Base-by-base conservation (phyloP, 2,329 filamentous ascomycete genomes). In the Penicillium sp. region DNA sequence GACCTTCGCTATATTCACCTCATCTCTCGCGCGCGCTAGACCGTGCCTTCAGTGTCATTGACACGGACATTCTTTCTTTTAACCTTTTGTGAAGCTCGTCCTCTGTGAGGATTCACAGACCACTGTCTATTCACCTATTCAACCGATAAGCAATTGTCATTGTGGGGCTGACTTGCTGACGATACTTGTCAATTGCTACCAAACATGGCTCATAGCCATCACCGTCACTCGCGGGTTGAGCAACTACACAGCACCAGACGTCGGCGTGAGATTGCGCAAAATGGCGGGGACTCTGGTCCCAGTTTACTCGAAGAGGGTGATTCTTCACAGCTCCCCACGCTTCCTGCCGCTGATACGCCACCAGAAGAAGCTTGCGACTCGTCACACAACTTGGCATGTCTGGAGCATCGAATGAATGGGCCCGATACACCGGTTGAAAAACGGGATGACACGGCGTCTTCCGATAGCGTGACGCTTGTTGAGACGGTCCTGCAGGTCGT, bases 141-240 rank as follows among this genome's bases (percentile, higher is more conserved):
- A 38, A 41, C n/a, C 4, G 38, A 48, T 46, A 32, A 18, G 14
- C 16, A 38, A 36, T 41, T 38, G 29, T 21, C 14, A n/a, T 10
- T 47, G 16, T 18, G 38, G 48, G 29, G 13, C 38, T 21, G 39
- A 11, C 24, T 43, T 14, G 10, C 21, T 7, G 11, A 42, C 21
- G 22, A 42, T 31, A 31, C 16, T 53, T 16, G 29, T n/a, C 18
- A 49, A 48, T 8, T 4, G 22, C 24, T 36, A 40, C 42, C 61
- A 58, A 27, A 31, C n/a, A 65, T 65, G 62, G 54, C 47, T 50
- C 62, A 65, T 55, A 55, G 58, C 41, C 55, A 61, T 49, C 51
- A 42, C 45, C 59, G 62, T 41, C 59, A 61, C 52, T 55, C 58
- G 8, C 61, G 58, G 34, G 55, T 63, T 36, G 51, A 49, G 46